Evolutionary conservation across 164 flowering plant species (phyloP), one percentile per base, ranked within the genome.

Genomic region (Protea cynaroides): DNA sequence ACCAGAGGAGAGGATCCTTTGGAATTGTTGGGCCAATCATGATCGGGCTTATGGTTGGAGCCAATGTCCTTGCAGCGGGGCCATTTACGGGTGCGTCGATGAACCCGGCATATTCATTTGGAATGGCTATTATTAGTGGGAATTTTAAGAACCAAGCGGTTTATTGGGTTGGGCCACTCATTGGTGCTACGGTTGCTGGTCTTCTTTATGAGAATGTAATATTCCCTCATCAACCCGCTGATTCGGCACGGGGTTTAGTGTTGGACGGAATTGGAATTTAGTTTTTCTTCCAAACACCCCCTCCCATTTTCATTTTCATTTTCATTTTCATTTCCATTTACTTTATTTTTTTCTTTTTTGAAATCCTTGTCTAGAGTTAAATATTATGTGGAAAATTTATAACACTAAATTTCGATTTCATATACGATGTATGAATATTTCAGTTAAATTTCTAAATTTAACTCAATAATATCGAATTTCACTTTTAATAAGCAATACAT

Each of bases 41-140:
- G 0, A 81, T 90, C 0, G 98, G 98, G 68, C 43, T 87, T 0
- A 72, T 83, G 5, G 80, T 73, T 0, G 98, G 96, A 7, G 97
- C 92, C 36, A 80, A 79, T 58, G 81, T 92, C 13, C 19, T 92
- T 58, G 96, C 94, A 0, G 67, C 82, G 0, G 96, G 89, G 1
- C 94, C 96, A 0, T 92, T 90, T 68, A 82, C 96, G 0, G 98
- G 98, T 19, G 98, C 90, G 11, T 86, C 89, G 0, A 84, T 84
- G 89, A 92, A 92, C 74, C 98, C 98, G 19, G 98, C 96, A 0
- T 80, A 76, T 51, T 79, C 96, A 14, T 86, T 93, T 53, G 97
- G 90, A 23, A 66, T 94, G 0, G 88, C 86, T 0, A n/a, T 84
- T 0, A 63, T 82, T 7, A 84, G 79, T 7, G 98, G 98, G 0